phyloP scores from a whole-genome alignment of 2,329 filamentous ascomycete genomes.

The Penicillium brevicompactum region DNA sequence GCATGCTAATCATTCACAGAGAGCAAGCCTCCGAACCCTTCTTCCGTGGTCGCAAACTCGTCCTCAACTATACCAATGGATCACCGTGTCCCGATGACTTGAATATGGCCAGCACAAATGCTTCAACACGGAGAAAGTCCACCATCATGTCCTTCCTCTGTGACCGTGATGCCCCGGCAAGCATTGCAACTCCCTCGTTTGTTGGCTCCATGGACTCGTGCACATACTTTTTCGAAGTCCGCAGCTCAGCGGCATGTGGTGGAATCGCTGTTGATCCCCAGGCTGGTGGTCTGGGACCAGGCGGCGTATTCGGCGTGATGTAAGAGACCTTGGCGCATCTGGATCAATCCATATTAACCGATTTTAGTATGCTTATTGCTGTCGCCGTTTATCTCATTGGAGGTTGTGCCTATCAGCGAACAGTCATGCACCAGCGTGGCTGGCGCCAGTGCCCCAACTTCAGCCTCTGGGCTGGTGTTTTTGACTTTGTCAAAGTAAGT shows the following conservation, averaged over 20 bases:
- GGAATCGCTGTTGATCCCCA: constrained; percentile 62
- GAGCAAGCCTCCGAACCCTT: constrained; percentile 49
- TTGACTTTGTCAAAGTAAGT: constrained; percentile 79
- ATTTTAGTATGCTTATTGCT: constrained; percentile 60
- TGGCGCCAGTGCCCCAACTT: constrained; percentile 97
- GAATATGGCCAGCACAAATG: constrained; percentile 26
- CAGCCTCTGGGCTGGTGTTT: constrained; percentile 84
- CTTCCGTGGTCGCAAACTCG: constrained; percentile 61
- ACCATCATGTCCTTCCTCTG: constrained; percentile 92
- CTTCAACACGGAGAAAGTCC: constrained; percentile 60
- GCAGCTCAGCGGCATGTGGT: constrained; percentile 81
- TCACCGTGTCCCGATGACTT: constrained; percentile 63
- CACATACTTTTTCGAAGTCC: constrained; percentile 92
- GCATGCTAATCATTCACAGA: constrained; percentile 26
- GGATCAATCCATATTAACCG: constrained; percentile 17
- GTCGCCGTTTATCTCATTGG: constrained; percentile 87
- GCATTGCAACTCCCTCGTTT: constrained; percentile 74
- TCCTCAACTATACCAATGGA: constrained; percentile 75
- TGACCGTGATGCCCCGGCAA: constrained; percentile 74
- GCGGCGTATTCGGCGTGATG: constrained; percentile 86
- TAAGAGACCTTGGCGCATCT: constrained; percentile 39
- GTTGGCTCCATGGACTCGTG: constrained; percentile 89
- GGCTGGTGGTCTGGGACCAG: constrained; percentile 64
- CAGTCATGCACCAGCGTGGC: constrained; percentile 88
- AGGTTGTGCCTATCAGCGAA: constrained; percentile 93